Evolutionary conservation across 176 grass and related monocot species (phyloP).

Genomic region (Pharus latifolius): DNA sequence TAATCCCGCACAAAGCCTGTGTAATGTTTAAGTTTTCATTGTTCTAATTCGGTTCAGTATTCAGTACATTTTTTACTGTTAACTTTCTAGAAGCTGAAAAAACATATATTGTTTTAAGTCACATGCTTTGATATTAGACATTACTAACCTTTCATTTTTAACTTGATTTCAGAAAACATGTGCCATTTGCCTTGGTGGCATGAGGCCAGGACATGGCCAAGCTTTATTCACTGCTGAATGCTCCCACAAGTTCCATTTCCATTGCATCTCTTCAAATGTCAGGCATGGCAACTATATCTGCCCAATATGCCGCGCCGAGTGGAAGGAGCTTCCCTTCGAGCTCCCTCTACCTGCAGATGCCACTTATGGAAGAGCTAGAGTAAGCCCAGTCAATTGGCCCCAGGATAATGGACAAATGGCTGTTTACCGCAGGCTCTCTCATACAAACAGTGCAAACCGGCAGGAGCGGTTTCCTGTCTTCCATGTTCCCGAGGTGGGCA

Average conservation of each 20-base stretch:
- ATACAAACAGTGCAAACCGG: conserved; percentile 26
- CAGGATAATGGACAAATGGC: conserved; percentile 41
- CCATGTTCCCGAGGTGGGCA: conserved; percentile 20
- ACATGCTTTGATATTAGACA: background rate
- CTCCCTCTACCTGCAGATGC: conserved; percentile 25
- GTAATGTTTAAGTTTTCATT: background rate
- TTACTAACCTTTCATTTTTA: background rate
- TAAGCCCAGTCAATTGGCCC: conserved; percentile 50
- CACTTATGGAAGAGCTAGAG: conserved; percentile 51
- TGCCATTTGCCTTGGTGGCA: conserved; percentile 72
- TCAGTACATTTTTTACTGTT: background rate
- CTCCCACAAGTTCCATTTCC: conserved; percentile 91
- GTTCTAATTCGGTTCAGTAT: background rate
- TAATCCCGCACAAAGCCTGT: too few species aligned
- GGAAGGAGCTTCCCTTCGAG: conserved; percentile 75
- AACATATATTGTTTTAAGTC: background rate
- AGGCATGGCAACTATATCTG: conserved; percentile 70
- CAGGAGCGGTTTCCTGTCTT: conserved; percentile 26
- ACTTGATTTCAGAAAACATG: conserved; percentile 57
- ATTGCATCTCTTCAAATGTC: conserved; percentile 86
- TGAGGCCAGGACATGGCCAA: conserved; percentile 59
- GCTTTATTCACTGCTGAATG: conserved; percentile 94
- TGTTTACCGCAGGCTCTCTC: conserved; percentile 34
- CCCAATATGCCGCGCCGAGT: conserved; percentile 70
- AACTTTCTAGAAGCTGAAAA: background rate